Base-by-base conservation (phyloP, 1,284 basidiomycete genomes). In the Paramarasmius palmivorus region DNA sequence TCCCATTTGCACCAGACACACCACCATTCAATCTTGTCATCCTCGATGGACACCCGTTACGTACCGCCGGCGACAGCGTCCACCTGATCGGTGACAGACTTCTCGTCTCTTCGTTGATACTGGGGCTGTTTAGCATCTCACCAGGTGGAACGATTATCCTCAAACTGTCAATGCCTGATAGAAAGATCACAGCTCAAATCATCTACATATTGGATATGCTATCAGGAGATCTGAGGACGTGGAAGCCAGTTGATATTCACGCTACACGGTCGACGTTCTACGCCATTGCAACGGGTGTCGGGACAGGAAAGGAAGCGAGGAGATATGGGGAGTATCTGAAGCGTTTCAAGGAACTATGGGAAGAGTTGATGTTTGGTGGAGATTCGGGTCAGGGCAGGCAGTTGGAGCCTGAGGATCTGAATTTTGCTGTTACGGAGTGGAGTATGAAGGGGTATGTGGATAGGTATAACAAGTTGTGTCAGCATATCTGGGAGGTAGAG, bases 41-140 rank as follows among this genome's bases (percentile, higher is more conserved):
- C 12, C 63, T 70, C 48, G 72, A 72, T 49, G 70, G 65, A 7
- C 68, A 69, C 50, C 64, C 64, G 1, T 56, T 73, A 4, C 70
- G 69, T 61, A 66, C 29, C 12, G 46, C 7, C 44, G 44, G n/a
- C 19, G 35, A 47, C 14, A 39, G 46, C 17, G 55, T 53, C 4
- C 52, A 50, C 4, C 35, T 47, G 49, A 39, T 44, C 22, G 61
- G 65, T 29, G 63, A 68, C 40, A 62, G 61, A 14, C 62, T 73
- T 10, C 55, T 68, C 9, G 56, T 73, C 15, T 58, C 68, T 1
- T 68, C 70, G 50, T 46, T 73, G 45, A 60, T 73, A 44, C 60
- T 68, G 41, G 70, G 64, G 1, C 61, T 73, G 14, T 52, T 52
- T 15, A 53, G 65, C 12, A 63, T 68, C 14, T 50, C 56, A 4